Base-by-base conservation (phyloP, 169 alveolate genomes). In the Babesia sp. region DNA sequence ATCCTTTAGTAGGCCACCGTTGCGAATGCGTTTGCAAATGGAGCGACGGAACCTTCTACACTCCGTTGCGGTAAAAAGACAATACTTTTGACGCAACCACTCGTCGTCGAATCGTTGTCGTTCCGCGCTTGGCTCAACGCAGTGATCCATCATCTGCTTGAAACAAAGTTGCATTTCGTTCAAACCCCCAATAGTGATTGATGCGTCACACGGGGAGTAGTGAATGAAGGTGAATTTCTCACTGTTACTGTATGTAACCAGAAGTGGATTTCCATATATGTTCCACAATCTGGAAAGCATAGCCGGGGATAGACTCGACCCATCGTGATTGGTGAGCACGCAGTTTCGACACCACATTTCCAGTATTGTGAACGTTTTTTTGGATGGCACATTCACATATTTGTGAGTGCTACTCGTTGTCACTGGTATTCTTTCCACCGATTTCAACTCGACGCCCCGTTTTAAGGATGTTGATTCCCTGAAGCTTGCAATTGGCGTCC, bases 281-380 rank as follows among this genome's bases (percentile, higher is more conserved):
- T 58, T 57, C 86, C 86, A 78, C 50, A 75, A 34, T 20, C 51
- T 51, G 29, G 85, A 60, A 33, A 75, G 57, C 70, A 63, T 55
- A 28, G 61, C 56, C 7, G 70, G 67, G 26, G 85, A 75, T 24
- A 75, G 42, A 50, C 61, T 66, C 5, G 85, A 75, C 54, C 59
- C 61, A 31, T 58, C 70, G 42, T 60, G 71, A 26, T 61, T 64
- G 16, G 85, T 75, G 37, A 55, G 36, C 4, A 42, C 55, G 61
- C 85, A 63, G 24, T 42, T 56, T 41, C 51, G 56, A 63, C 61
- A 48, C 85, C 85, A 75, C 41, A 41, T 7, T 14, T 75, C 85
- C 9, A 57, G 54, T 50, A 50, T 3, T 31, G 41, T 64, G 39
- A 64, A 36, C 4, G 36, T n/a, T 33, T 28, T 31, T 12, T 42